Base-by-base conservation (phyloP, 106 monocot species). In the Phalaenopsis aphrodite region DNA sequence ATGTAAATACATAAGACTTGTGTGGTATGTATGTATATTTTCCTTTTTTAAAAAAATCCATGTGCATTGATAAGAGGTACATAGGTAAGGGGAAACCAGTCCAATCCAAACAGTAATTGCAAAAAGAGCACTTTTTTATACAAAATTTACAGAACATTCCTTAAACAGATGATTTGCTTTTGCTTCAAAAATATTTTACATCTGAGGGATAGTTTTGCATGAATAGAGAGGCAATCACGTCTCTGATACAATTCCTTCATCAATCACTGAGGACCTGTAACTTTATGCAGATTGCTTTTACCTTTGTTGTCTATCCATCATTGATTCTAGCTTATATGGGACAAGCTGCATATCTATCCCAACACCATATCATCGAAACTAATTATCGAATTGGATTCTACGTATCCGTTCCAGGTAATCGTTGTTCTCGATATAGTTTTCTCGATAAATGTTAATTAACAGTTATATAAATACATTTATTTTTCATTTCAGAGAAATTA, bases 301-400 rank as follows among this genome's bases (percentile, higher is more conserved):
- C 93, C 68, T 91, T 76, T 66, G 83, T 99, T 77, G 95, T 99
- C 69, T 99, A 99, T 82, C 99, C 99, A 43, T 88, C 95, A 8
- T 83, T 99, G 88, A 79, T 99, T 45, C 84, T 99, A 41, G 95
- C 94, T 41, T 99, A 99, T 77, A 99, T 99, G 99, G 99, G 99
- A 16, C 99, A 99, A 90, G 99, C 99, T 64, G 99, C 99, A 9
- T 95, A 95, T 84, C 84, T 99, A 5, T 99, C 95, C 58, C 79
- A 66, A 61, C 94, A 99, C 87, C 95, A 95, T 83, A 38, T 66
- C 46, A 84, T 90, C 15, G 85, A 86, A 86, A 94, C 66, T 67
- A 55, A 87, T 43, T 92, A 99, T 64, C 78, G 55, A 23, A 99
- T 99, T 78, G 95, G 99, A 81, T 99, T 99, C 83, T 99, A 99